Percentiles rank a stretch among this genome's conserved stretches.
Conservation (phyloP, 345 rosid species). For the Microcos paniculata region DNA sequence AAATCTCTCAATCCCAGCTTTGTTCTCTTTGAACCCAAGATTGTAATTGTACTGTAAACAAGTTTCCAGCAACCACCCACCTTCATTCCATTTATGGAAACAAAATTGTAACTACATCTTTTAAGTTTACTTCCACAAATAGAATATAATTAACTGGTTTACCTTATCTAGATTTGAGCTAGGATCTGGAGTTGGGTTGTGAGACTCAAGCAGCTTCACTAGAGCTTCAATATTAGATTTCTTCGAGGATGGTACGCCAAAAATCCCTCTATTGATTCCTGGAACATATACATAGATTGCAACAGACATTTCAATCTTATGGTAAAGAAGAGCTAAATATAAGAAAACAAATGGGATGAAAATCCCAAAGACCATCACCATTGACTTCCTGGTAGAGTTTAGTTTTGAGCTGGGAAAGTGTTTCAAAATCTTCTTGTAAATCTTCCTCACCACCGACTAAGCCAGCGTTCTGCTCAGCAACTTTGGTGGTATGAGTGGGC, state of each 20-base stretch:
- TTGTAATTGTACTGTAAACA: conserved; percentile 72
- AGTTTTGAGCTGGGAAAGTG: conserved; percentile 40
- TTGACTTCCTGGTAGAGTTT: conserved; percentile 43
- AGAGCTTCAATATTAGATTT: conserved; percentile 60
- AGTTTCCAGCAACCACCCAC: conserved; percentile 84
- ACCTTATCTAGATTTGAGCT: conserved; percentile 64
- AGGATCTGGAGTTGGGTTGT: conserved; percentile 80
- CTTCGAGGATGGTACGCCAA: conserved; percentile 66
- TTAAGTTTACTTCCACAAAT: background rate
- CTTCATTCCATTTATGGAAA: conserved; percentile 33
- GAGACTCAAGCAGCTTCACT: conserved; percentile 65
- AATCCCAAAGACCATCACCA: conserved; percentile 34
- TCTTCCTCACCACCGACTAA: conserved; percentile 4
- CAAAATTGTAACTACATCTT: conserved; percentile 3
- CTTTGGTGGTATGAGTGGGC: background rate
- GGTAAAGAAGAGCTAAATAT: background rate
- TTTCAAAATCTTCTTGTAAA: background rate
- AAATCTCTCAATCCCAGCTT: conserved; percentile 85
- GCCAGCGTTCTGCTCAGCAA: background rate
- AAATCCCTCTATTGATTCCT: conserved; percentile 82
- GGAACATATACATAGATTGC: background rate
- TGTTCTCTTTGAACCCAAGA: conserved; percentile 78
- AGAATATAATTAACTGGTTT: background rate
- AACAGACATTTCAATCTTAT: background rate
- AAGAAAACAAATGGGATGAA: background rate